Base-by-base conservation (phyloP, 164 flowering plant genomes). In the Malania oleifera region DNA sequence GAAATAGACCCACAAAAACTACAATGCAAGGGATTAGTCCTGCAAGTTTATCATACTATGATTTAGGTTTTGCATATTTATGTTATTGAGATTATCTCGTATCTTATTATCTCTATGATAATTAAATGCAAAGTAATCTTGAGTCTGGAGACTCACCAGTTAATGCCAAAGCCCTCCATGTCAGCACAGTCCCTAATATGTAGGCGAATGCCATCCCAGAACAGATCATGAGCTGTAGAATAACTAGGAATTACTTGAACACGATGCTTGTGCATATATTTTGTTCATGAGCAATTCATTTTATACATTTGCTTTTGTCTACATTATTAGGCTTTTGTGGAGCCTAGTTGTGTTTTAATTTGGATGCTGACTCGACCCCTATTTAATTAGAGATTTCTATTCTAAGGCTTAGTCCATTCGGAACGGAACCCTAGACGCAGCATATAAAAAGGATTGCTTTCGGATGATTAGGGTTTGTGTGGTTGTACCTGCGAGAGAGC, bases 151-250 rank as follows among this genome's bases (percentile, higher is more conserved):
- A 14, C 17, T 54, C 24, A 88, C 96, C 98, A 37, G 70, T 70
- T 61, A 89, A 64, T 29, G 98, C 91, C 49, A 92, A 67, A 37
- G 64, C 60, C 59, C 98, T 82, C 98, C 98, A 92, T 50, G 87
- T 24, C 23, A 92, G 46, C 17, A 87, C 53, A 2, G 83, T 82
- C 60, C 98, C 98, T 35, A 92, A 65, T 18, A 87, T 74, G 77
- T 77, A 85, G 65, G 84, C 50, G 48, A 87, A 73, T 0, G 98
- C 85, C 26, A 74, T 80, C 61, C 88, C 98, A 39, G 61, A 9
- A 52, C 69, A 61, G 44, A 91, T 79, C 85, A 89, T 72, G 41
- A 91, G 73, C 98, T 91, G 80, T 25, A 65, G 26, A 69, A 52
- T 11, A 62, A 51, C 41, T 38, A 41, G 23, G 10, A 7, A 38